phyloP scores from a whole-genome alignment of 345 rosid genomes.

The Linum usitatissimum region DNA sequence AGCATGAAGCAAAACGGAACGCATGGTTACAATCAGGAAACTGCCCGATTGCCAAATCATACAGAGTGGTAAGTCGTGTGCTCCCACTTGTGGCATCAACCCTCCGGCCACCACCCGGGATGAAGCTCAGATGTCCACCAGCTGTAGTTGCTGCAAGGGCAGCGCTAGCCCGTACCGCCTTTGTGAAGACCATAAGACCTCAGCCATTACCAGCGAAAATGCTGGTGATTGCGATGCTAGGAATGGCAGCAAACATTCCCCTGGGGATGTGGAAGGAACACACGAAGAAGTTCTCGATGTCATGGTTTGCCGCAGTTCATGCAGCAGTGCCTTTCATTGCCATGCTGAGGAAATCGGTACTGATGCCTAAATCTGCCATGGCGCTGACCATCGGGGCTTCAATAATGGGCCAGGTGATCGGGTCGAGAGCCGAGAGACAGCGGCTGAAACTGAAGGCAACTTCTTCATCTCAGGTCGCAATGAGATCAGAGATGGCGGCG shows the following conservation, averaged over 20 bases:
- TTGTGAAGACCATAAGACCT: constrained; percentile 64
- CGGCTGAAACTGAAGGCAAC: constrained; percentile 39
- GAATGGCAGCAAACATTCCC: constrained; percentile 83
- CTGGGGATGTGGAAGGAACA: constrained; percentile 87
- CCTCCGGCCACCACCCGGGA: constrained; percentile 50
- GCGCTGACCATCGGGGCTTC: constrained; percentile 80
- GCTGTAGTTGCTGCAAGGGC: constrained; percentile 79
- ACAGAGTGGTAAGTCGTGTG: constrained; percentile 57
- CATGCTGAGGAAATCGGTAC: constrained; percentile 72
- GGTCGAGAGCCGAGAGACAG: constrained; percentile 77
- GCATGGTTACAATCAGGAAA: constrained; percentile 74
- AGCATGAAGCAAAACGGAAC: constrained; percentile 60
- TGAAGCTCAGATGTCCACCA: constrained; percentile 66
- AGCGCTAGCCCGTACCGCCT: constrained; percentile 61
- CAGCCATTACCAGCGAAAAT: constrained; percentile 82
- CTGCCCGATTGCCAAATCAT: constrained; percentile 86
- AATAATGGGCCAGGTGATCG: constrained; percentile 73
- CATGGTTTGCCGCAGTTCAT: constrained; percentile 83
- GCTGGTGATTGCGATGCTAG: constrained; percentile 66
- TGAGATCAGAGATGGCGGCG: constrained; percentile 22
- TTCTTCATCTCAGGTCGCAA: constrained; percentile 4
- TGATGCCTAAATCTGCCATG: constrained; percentile 88
- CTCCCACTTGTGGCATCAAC: constrained; percentile 63
- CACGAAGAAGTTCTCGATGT: constrained; percentile 58
- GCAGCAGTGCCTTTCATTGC: constrained; percentile 95